Base-by-base conservation (phyloP, 176 grass and related monocot genomes). In the Puccinellia tenuiflora region DNA sequence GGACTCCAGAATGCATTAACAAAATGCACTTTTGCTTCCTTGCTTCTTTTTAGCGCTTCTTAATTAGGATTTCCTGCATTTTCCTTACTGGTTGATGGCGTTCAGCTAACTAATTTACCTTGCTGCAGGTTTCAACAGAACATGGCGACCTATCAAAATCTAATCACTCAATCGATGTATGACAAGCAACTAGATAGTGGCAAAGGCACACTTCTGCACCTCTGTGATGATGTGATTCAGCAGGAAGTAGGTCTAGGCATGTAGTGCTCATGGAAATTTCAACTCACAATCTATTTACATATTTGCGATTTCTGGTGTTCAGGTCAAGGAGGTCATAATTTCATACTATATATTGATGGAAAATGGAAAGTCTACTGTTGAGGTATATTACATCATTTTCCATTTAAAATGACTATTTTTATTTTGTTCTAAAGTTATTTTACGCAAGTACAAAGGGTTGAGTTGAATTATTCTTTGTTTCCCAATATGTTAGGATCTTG, bases 281-380 rank as follows among this genome's bases (percentile, higher is more conserved):
- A 66, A 64, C 47, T 67, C 70, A 88, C 14, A 29, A 72, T 72
- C 74, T 71, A 50, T 25, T 81, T 79, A 28, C 67, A 30, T 85
- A 31, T 74, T 66, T 72, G 34, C 42, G 68, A 5, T 86, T 81
- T 83, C 9, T 57, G 38, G 74, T 79, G 47, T 89, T 56, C 84
- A 99, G 96, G 87, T 99, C 54, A 96, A 99, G 87, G 93, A 98
- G 80, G 91, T 98, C 80, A 98, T 98, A 88, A 85, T 98, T 85
- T 92, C 93, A 55, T 98, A 95, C 77, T 99, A 93, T 83, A 96
- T 99, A 89, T 84, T 99, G 80, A 99, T 99, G 96, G 96, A 99
- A 84, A 92, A 99, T 75, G 96, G 96, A 79, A 99, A 99, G 78
- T 80, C 93, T 12, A 99, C 96, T 59, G 39, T 81, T 79, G 82